Evolutionary conservation across 2,329 filamentous ascomycete species (phyloP).

Genomic region (Cercospora sesami): DNA sequence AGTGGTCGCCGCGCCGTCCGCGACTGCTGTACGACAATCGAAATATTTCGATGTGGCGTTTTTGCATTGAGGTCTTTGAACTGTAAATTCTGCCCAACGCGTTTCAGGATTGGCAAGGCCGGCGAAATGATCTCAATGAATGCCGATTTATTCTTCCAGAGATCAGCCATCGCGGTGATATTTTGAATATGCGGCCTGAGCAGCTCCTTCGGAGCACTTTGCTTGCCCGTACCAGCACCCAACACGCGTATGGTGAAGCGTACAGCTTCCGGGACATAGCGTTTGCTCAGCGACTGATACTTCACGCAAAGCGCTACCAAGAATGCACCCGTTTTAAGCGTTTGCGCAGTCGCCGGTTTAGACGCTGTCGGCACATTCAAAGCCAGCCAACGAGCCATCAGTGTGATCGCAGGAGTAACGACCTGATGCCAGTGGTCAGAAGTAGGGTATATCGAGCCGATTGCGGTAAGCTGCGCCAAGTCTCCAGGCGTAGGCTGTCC

Average conservation of each 20-base stretch:
- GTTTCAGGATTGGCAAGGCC: constrained; percentile 27
- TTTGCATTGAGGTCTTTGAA: constrained; percentile 38
- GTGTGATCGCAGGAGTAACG: constrained; percentile 82
- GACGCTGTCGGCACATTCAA: constrained; percentile 64
- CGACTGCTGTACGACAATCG: constrained; percentile 61
- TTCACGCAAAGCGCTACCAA: constrained; percentile 75
- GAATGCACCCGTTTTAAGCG: constrained; percentile 71
- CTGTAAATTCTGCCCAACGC: neutral
- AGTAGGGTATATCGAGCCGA: constrained; percentile 84
- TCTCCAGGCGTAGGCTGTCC: constrained; percentile 66
- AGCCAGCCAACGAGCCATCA: constrained; percentile 80
- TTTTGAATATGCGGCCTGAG: constrained; percentile 62
- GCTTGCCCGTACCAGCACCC: constrained; percentile 41
- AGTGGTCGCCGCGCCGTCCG: constrained; percentile 72
- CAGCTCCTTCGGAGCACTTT: neutral
- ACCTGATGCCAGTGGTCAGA: constrained; percentile 98
- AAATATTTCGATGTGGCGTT: constrained; percentile 61
- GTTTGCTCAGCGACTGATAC: constrained; percentile 79
- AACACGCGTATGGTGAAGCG: constrained; percentile 79
- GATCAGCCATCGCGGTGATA: constrained; percentile 65
- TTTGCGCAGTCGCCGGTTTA: constrained; percentile 65
- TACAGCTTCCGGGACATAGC: constrained; percentile 85
- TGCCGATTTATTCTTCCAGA: constrained; percentile 71
- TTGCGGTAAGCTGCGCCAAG: constrained; percentile 76
- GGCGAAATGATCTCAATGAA: constrained; percentile 79